Percentiles rank a stretch among this genome's conserved stretches.
These are phyloP conservation scores for Melocanna baccifera DNA, from an alignment of 176 grass and related monocot genomes.

Conservation along the genomic window DNA sequence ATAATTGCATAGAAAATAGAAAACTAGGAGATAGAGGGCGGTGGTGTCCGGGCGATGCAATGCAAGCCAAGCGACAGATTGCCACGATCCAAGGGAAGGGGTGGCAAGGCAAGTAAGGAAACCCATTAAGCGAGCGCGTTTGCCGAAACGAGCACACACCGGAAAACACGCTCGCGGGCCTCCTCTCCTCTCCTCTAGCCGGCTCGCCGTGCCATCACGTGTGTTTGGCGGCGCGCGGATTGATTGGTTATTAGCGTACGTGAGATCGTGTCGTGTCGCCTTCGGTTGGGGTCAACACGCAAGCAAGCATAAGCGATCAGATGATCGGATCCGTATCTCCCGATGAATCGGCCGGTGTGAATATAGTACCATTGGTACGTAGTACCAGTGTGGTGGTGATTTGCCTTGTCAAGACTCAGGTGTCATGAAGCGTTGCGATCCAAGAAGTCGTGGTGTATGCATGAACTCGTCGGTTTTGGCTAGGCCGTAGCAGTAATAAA, in stretches of 20 bases:
- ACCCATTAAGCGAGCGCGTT: conserved; percentile 44
- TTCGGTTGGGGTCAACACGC: background rate
- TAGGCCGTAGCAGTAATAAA: background rate
- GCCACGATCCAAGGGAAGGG: background rate
- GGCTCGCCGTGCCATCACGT: background rate
- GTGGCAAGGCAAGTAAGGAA: conserved; percentile 41
- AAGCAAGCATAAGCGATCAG: background rate
- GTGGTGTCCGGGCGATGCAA: background rate
- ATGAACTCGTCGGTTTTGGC: background rate
- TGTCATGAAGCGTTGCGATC: background rate
- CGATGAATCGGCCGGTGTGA: background rate
- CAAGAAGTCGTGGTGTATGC: background rate
- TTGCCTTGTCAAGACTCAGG: background rate
- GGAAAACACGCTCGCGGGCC: background rate
- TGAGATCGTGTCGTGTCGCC: background rate
- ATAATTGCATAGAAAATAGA: background rate
- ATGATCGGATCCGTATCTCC: background rate
- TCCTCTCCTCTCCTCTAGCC: background rate
- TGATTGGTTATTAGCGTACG: background rate
- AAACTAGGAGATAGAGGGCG: background rate
- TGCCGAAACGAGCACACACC: background rate
- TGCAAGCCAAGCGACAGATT: conserved; percentile 24
- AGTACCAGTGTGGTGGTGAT: background rate
- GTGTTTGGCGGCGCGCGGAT: background rate
- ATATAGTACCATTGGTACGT: background rate